Evolutionary conservation across 2,329 filamentous ascomycete genomes (phyloP).

Genomic region (Sclerotinia trifoliorum): DNA sequence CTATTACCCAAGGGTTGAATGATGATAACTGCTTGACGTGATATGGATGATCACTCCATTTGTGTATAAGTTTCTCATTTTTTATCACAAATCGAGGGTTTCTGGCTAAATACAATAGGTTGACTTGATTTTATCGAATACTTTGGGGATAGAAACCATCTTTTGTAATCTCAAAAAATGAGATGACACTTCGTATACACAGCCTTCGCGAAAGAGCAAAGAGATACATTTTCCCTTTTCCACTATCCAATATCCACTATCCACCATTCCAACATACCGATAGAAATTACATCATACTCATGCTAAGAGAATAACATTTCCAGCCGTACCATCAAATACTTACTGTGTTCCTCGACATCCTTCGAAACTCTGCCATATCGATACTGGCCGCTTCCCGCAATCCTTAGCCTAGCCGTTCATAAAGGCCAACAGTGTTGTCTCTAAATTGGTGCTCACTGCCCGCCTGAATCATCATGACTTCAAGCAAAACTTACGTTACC

Average conservation of each 20-base stretch:
- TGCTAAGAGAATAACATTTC: background rate
- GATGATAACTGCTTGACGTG: background rate
- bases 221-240: background rate
- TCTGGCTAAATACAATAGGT: background rate
- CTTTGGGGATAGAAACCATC: background rate
- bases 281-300: background rate
- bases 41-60: background rate
- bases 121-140: background rate
- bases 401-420: background rate
- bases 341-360: background rate
- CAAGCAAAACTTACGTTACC: background rate
- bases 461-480: background rate
- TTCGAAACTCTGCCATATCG: background rate
- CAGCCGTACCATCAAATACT: background rate
- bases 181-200: background rate
- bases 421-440: rapidly evolving
- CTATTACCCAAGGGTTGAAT: background rate
- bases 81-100: background rate
- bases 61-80: background rate
- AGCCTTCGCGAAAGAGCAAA: background rate
- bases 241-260: background rate
- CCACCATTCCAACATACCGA: background rate
- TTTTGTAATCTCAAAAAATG: background rate
- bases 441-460: no score
- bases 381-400: no score